phyloP scores from a whole-genome alignment of 140 eudicot species.

The Anethum foeniculum region DNA sequence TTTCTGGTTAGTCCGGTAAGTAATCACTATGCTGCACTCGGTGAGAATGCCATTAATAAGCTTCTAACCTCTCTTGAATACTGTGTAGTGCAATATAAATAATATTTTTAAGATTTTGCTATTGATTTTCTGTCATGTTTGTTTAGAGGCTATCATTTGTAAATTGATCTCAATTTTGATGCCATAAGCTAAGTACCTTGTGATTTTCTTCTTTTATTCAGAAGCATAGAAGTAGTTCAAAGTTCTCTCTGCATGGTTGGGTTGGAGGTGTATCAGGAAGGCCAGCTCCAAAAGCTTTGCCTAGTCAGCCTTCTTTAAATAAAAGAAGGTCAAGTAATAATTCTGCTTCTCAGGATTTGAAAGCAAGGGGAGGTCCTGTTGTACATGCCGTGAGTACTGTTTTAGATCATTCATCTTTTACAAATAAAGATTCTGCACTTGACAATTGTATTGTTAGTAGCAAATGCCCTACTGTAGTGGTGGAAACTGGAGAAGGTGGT shows the following conservation, averaged over 20 bases:
- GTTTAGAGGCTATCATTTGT: neutral
- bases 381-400: conserved; percentile 12
- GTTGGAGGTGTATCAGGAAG: conserved; percentile 63
- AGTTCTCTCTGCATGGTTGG: conserved; percentile 70
- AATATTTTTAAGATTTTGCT: neutral
- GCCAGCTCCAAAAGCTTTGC: conserved; percentile 28
- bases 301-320: conserved; percentile 19
- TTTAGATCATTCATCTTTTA: conserved; percentile 12
- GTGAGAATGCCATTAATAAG: neutral
- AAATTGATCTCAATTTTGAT: neutral
- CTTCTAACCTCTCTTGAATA: neutral
- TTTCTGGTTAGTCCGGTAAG: neutral
- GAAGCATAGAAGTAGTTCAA: conserved; percentile 87
- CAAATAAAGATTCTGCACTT: conserved; percentile 29
- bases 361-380: conserved; percentile 19
- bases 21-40: neutral
- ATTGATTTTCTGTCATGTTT: neutral
- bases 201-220: conserved; percentile 23
- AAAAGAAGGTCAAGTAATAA: conserved; percentile 23
- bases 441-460: conserved; percentile 52
- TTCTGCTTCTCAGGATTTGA: conserved; percentile 18
- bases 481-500: conserved; percentile 3
- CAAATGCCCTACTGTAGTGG: conserved; percentile 15
- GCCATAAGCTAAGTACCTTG: neutral
- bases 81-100: neutral